Evolutionary conservation across 192 early-diverging fungal species (phyloP).

Genomic region (Podochytrium sp.): DNA sequence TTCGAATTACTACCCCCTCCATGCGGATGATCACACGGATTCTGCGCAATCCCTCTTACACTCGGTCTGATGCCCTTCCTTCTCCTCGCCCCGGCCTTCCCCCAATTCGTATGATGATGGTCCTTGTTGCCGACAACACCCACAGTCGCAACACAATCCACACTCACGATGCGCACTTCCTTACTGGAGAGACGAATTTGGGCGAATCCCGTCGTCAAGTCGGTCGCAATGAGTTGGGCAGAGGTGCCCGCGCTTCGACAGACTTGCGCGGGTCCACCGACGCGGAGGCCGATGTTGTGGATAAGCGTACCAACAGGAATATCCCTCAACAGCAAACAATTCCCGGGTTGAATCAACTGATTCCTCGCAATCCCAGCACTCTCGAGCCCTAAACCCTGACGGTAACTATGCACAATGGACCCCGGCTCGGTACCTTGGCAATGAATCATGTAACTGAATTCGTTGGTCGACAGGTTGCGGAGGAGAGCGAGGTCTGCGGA

Average conservation of each 20-base stretch:
- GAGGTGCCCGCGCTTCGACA: constrained; percentile 85
- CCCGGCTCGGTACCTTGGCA: constrained; percentile 77
- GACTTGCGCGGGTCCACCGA: constrained; percentile 76
- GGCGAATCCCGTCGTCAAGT: constrained; percentile 68
- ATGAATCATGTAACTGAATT: constrained; percentile 86
- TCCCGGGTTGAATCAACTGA: constrained; percentile 76
- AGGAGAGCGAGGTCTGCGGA: constrained; percentile 86
- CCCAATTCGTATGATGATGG: constrained; percentile 84
- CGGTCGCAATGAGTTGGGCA: constrained; percentile 83
- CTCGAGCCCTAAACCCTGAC: constrained; percentile 36
- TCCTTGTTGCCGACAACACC: constrained; percentile 88
- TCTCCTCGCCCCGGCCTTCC: constrained; percentile 86
- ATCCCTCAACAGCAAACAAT: constrained; percentile 85
- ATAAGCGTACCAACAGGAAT: constrained; percentile 92
- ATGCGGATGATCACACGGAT: constrained; percentile 93
- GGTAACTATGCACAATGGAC: constrained; percentile 71
- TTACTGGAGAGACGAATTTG: constrained; percentile 85
- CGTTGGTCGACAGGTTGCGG: constrained; percentile 73
- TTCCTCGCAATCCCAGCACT: constrained; percentile 37
- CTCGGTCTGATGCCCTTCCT: constrained; percentile 86
- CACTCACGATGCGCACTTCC: constrained; percentile 84
- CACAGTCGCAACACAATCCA: constrained; percentile 73
- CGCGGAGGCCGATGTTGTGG: constrained; percentile 82
- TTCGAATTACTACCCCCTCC: constrained; percentile 97
- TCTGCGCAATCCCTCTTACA: constrained; percentile 96